These are phyloP conservation scores for Syzygium malaccense DNA, from an alignment of 441 rosid species.

Conservation along the genomic window DNA sequence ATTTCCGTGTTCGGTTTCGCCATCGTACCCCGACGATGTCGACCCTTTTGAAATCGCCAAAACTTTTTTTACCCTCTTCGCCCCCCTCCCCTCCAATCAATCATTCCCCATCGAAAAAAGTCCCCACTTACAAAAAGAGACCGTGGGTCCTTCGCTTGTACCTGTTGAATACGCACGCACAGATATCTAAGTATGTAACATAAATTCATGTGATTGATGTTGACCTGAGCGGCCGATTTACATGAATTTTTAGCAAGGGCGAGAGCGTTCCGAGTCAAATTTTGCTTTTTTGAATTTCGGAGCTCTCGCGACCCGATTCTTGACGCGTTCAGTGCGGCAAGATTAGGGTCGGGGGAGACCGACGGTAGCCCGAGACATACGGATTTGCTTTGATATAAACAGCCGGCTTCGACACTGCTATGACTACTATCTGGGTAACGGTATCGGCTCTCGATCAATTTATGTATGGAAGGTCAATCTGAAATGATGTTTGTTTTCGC, in stretches of 20 bases:
- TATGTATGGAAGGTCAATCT: accelerated
- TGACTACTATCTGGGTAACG: neutral
- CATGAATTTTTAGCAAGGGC: neutral
- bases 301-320: neutral
- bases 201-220: neutral
- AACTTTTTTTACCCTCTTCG: neutral
- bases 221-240: neutral
- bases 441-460: accelerated
- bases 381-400: too few relatives aligned
- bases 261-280: neutral
- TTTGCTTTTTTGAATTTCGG: neutral
- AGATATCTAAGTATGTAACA: neutral
- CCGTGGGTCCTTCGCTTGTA: neutral
- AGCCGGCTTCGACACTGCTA: neutral
- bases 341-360: accelerated
- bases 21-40: neutral
- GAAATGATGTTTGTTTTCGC: neutral
- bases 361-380: neutral
- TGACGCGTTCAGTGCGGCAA: neutral
- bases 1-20: neutral
- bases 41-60: neutral
- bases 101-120: neutral
- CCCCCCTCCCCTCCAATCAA: neutral
- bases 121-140: neutral
- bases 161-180: neutral